These are phyloP conservation scores for Umbelopsis sp. DNA, from an alignment of 192 early-diverging fungal species.

Conservation along the genomic window DNA sequence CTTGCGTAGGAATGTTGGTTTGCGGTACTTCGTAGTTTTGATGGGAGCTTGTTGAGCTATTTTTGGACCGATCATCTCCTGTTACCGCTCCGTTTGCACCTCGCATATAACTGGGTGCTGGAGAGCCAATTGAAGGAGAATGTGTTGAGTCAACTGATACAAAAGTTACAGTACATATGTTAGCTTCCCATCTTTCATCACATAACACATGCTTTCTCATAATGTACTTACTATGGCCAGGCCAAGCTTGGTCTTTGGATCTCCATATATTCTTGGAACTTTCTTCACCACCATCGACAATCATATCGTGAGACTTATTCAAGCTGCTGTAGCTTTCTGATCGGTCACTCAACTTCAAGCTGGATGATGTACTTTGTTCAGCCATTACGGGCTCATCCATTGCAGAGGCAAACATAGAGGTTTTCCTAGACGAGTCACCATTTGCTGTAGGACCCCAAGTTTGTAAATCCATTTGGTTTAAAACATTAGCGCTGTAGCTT, in stretches of 20 bases:
- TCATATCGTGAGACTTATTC: slow-evolving; percentile 6
- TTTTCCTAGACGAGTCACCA: neutral
- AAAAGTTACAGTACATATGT: neutral
- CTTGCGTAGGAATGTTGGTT: slow-evolving; percentile 9
- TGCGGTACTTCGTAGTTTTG: neutral
- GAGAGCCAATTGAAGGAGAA: slow-evolving; percentile 11
- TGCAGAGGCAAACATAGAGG: neutral
- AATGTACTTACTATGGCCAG: neutral
- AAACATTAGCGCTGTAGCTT: slow-evolving; percentile 7
- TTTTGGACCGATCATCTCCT: neutral
- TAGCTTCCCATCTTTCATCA: neutral
- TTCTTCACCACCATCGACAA: neutral
- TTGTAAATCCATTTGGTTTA: slow-evolving; percentile 9
- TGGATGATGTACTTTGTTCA: neutral
- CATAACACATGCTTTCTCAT: neutral
- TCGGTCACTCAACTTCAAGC: too few species aligned
- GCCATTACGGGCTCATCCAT: neutral
- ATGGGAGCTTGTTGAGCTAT: neutral
- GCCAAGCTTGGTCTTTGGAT: neutral
- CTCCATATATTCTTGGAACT: neutral
- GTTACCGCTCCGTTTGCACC: neutral
- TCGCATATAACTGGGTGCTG: neutral
- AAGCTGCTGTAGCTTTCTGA: neutral
- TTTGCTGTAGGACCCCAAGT: neutral
- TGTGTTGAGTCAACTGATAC: neutral